These are phyloP conservation scores for Leccinum disarticulatum DNA, from an alignment of 768 basidiomycete genomes.

Conservation along the genomic window DNA sequence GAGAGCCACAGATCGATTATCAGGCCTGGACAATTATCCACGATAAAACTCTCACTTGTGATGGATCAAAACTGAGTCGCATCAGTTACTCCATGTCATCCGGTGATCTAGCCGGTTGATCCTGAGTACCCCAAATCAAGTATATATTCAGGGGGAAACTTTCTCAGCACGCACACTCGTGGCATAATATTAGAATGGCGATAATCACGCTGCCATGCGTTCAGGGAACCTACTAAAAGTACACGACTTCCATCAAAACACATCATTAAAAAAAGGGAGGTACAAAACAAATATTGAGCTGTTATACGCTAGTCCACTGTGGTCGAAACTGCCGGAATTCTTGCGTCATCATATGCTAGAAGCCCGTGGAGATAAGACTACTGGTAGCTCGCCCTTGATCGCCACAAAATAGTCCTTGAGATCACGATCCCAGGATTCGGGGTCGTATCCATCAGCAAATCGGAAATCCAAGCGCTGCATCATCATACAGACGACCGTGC, in stretches of 20 bases:
- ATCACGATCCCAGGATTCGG: conserved; percentile 32
- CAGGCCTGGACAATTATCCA: background rate
- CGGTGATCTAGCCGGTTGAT: background rate
- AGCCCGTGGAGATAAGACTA: conserved; percentile 36
- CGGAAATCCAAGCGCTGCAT: conserved; percentile 42
- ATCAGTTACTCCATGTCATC: background rate
- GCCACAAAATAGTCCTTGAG: conserved; percentile 41
- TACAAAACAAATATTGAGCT: conserved; percentile 23
- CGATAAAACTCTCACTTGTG: background rate
- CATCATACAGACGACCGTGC: conserved; percentile 37
- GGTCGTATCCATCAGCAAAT: conserved; percentile 39
- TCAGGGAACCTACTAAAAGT: conserved; percentile 17
- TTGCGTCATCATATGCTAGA: conserved; percentile 18
- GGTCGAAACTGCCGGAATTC: conserved; percentile 8
- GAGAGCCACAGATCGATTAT: conserved; percentile 1
- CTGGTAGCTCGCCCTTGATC: conserved; percentile 34
- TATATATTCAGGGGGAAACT: conserved; percentile 9
- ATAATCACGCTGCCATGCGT: conserved; percentile 7
- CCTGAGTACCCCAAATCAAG: conserved; percentile 3
- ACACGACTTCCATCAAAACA: conserved; percentile 15
- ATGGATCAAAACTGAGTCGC: conserved; percentile 8
- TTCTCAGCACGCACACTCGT: conserved; percentile 2
- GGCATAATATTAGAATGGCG: conserved; percentile 5
- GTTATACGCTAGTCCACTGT: conserved; percentile 26
- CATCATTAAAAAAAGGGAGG: conserved; percentile 11